Evolutionary conservation across 164 flowering plant species (phyloP).

Genomic region (Litsea cubeba): DNA sequence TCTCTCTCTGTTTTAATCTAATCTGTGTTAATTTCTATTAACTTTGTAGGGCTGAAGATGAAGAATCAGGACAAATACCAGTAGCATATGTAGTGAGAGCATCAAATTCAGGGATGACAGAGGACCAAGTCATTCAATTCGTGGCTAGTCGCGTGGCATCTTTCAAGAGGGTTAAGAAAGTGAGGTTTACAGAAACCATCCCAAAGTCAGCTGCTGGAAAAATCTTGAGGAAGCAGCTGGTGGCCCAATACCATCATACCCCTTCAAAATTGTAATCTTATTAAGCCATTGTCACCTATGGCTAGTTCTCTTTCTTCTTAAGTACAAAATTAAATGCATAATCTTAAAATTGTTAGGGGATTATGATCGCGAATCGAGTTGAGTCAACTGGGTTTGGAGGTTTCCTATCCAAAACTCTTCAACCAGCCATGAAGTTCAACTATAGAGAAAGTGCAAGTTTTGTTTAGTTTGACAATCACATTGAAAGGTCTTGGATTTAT

Average conservation of each 20-base stretch:
- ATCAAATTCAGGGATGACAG: slow-evolving; percentile 34
- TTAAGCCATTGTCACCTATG: neutral
- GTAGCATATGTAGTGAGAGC: slow-evolving; percentile 63
- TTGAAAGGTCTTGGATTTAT: no score
- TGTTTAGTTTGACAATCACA: no score
- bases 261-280: slow-evolving; percentile 37
- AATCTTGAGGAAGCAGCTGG: slow-evolving; percentile 54
- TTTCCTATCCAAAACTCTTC: no score
- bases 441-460: no score
- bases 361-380: no score
- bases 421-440: no score
- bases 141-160: slow-evolving; percentile 68
- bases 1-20: neutral
- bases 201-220: slow-evolving; percentile 73
- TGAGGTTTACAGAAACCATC: slow-evolving; percentile 39
- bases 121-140: slow-evolving; percentile 53
- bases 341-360: no score
- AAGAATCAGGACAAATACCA: slow-evolving; percentile 67
- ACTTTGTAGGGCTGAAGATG: slow-evolving; percentile 53
- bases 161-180: slow-evolving; percentile 61
- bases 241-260: slow-evolving; percentile 18
- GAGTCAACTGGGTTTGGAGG: no score
- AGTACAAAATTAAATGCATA: no score
- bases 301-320: no score
- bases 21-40: no score